Percentiles rank a stretch among this genome's conserved stretches.
Conservation (phyloP, 1,284 basidiomycete genomes). For the Sporisorium graminicola region DNA sequence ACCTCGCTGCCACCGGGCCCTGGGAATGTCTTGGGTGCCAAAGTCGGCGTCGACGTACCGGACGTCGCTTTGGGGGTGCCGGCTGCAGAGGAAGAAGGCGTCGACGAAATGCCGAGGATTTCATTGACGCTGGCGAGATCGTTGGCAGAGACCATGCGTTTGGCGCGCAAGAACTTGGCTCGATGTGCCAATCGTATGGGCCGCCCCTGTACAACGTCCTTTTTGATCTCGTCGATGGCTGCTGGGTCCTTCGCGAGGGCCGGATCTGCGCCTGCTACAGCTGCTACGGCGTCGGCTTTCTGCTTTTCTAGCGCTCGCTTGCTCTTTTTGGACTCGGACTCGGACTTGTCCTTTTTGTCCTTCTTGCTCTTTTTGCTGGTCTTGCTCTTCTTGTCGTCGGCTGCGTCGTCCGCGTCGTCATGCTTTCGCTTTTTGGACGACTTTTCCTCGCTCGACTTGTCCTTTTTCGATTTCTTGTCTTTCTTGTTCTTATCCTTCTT, state of each 20-base stretch:
- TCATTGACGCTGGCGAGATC: constrained; percentile 63
- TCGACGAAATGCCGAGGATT: constrained; percentile 63
- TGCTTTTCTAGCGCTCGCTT: constrained; percentile 18
- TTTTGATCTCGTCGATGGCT: constrained; percentile 41
- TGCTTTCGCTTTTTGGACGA: constrained; percentile 34
- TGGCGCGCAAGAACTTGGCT: constrained; percentile 66
- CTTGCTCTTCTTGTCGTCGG: constrained; percentile 22
- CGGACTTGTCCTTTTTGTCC: constrained; percentile 27
- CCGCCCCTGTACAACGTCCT: constrained; percentile 27
- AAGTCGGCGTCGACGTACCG: constrained; percentile 27
- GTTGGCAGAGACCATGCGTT: constrained; percentile 58
- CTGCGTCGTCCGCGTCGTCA: constrained; percentile 20
- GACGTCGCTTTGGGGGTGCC: constrained; percentile 33
- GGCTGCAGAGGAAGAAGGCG: constrained; percentile 43
- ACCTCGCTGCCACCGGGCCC: constrained; percentile 49
- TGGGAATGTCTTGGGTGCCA: constrained; percentile 37
- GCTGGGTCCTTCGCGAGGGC: constrained; percentile 20
- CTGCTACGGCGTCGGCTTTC: constrained; percentile 31
- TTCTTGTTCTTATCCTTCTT: constrained; percentile 46
- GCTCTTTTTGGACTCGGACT: constrained; percentile 17
- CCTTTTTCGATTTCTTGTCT: constrained; percentile 25
- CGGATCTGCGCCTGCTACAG: constrained; percentile 23
- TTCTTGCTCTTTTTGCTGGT: constrained; percentile 40
- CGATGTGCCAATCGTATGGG: constrained; percentile 53
- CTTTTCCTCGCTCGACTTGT: constrained; percentile 11